These are phyloP conservation scores for Rhododendron griersonianum DNA, from an alignment of 148 eudicot species.

Conservation along the genomic window DNA sequence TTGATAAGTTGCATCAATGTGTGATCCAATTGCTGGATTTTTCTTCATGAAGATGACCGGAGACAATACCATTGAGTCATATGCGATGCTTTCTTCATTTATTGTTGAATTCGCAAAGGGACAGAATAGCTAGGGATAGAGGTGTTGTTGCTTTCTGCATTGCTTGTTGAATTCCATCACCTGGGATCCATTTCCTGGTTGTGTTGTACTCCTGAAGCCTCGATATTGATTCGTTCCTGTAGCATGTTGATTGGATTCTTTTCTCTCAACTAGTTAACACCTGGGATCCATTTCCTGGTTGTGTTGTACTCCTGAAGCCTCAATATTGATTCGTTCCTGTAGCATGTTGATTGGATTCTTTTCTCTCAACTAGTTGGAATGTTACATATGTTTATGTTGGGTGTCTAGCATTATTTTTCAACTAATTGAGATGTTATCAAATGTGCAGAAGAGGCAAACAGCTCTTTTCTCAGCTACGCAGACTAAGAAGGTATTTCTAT, in stretches of 20 bases:
- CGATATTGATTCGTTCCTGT: neutral
- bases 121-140: neutral
- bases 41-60: neutral
- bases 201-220: neutral
- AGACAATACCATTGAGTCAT: neutral
- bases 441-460: conserved; percentile 74
- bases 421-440: conserved; percentile 3
- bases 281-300: no score
- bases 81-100: neutral
- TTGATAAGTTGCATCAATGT: neutral
- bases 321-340: no score
- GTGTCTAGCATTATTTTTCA: neutral
- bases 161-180: neutral
- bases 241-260: neutral
- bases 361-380: no score
- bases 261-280: neutral
- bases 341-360: no score
- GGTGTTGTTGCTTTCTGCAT: conserved; percentile 1
- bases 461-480: conserved; percentile 98
- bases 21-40: neutral
- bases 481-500: conserved; percentile 65
- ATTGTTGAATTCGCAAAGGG: neutral
- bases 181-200: neutral
- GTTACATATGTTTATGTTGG: neutral
- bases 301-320: no score